These are phyloP conservation scores for Carex scoparia DNA, from an alignment of 176 grass and related monocot species.

Conservation along the genomic window DNA sequence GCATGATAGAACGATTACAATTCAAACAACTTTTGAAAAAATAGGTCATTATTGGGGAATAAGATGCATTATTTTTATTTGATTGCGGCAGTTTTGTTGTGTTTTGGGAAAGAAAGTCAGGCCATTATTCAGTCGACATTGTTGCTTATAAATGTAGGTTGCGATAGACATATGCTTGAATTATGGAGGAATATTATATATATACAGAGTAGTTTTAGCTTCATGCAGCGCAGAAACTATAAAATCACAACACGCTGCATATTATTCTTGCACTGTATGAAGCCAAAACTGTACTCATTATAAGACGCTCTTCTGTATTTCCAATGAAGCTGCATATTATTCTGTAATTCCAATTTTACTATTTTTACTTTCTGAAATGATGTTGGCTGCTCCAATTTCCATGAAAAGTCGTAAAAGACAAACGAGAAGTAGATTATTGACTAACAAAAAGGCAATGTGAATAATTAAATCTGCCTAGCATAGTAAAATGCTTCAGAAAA, in stretches of 20 bases:
- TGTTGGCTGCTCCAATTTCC: not conserved
- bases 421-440: not conserved
- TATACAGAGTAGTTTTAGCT: too few species aligned
- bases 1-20: not conserved
- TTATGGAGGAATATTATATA: not conserved
- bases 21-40: not conserved
- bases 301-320: not conserved
- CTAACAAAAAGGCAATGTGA: conserved; percentile 4
- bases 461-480: not conserved
- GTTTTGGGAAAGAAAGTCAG: not conserved
- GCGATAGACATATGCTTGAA: not conserved
- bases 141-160: not conserved
- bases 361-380: too few species aligned
- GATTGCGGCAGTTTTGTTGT: conserved; percentile 9
- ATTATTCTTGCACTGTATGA: too few species aligned
- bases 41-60: not conserved
- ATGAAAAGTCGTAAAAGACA: not conserved
- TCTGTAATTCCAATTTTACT: too few species aligned
- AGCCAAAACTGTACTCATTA: too few species aligned
- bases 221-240: too few species aligned
- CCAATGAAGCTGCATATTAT: not conserved
- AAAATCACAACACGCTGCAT: too few species aligned
- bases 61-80: conserved; percentile 15
- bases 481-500: too few species aligned
- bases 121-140: not conserved